These are phyloP conservation scores for Tolypocladium ovalisporum DNA, from an alignment of 2,329 filamentous ascomycete species.

Conservation along the genomic window DNA sequence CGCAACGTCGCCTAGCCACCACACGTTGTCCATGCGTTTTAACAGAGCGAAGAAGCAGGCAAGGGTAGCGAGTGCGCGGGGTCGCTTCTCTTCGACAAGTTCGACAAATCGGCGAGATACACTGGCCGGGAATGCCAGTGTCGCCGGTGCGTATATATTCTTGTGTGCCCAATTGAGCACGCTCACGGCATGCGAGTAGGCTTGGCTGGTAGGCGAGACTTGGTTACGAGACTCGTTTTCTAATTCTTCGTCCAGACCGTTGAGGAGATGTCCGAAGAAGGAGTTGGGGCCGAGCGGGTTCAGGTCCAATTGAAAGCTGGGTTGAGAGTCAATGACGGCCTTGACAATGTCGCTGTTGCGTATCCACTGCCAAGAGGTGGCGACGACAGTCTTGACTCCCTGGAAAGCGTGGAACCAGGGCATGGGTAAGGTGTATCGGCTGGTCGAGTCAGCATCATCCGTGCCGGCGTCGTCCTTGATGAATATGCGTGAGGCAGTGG, in stretches of 20 bases:
- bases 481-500: constrained; percentile 52
- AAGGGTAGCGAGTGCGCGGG: constrained; percentile 51
- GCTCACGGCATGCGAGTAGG: constrained; percentile 53
- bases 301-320: constrained; percentile 48
- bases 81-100: constrained; percentile 45
- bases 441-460: constrained; percentile 20
- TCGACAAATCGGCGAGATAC: constrained; percentile 52
- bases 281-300: constrained; percentile 36
- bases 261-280: constrained; percentile 51
- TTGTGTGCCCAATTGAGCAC: constrained; percentile 57
- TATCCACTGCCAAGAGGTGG: constrained; percentile 54
- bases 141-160: constrained; percentile 45
- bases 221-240: constrained; percentile 19
- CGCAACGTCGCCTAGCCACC: constrained; percentile 62
- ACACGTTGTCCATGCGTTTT: constrained; percentile 49
- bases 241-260: constrained; percentile 46
- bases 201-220: constrained; percentile 29
- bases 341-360: constrained; percentile 45
- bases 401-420: constrained; percentile 59
- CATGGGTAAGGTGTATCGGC: constrained; percentile 45
- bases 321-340: constrained; percentile 53
- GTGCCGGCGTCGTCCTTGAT: constrained; percentile 41
- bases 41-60: constrained; percentile 58
- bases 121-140: constrained; percentile 53
- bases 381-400: constrained; percentile 54